Evolutionary conservation across 352 stramenopile genomes (phyloP).

Genomic region (Globisporangium carolinianum): DNA sequence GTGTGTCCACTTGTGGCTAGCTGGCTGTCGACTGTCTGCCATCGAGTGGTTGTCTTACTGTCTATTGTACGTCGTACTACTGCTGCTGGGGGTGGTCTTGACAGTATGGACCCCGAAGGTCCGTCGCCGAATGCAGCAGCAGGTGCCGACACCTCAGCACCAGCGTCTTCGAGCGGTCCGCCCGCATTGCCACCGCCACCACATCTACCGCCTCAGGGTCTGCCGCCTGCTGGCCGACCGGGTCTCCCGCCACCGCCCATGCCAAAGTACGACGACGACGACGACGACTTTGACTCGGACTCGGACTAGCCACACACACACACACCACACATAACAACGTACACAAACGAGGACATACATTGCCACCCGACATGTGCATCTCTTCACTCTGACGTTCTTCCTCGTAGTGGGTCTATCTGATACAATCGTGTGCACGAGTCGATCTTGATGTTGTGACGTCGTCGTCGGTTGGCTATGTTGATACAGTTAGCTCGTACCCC

Average conservation of each 20-base stretch:
- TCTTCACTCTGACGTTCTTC: too few species aligned
- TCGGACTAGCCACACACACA: conserved; percentile 7
- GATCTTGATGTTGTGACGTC: too few species aligned
- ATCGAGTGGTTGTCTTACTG: too few species aligned
- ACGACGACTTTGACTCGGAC: conserved; percentile 61
- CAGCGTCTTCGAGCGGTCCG: conserved; percentile 3
- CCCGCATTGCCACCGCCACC: conserved; percentile 21
- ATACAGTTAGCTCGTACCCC: too few species aligned
- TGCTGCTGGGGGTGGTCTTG: too few species aligned
- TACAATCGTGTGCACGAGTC: too few species aligned
- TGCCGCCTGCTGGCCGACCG: conserved; percentile 25
- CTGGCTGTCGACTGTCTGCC: not conserved
- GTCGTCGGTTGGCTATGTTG: too few species aligned
- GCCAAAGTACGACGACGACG: conserved; percentile 22
- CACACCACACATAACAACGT: not conserved
- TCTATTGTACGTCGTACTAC: too few species aligned
- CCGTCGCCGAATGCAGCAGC: conserved; percentile 47
- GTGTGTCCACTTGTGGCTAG: conserved; percentile 5
- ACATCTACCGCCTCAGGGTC: not conserved
- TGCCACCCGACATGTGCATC: too few species aligned
- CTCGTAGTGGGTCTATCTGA: too few species aligned
- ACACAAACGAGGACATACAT: too few species aligned
- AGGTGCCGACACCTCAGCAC: conserved; percentile 8
- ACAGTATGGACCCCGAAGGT: conserved; percentile 73
- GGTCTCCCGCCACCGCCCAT: conserved; percentile 40